Conservation (phyloP, 768 basidiomycete species). For the Termitomyces sp. region DNA sequence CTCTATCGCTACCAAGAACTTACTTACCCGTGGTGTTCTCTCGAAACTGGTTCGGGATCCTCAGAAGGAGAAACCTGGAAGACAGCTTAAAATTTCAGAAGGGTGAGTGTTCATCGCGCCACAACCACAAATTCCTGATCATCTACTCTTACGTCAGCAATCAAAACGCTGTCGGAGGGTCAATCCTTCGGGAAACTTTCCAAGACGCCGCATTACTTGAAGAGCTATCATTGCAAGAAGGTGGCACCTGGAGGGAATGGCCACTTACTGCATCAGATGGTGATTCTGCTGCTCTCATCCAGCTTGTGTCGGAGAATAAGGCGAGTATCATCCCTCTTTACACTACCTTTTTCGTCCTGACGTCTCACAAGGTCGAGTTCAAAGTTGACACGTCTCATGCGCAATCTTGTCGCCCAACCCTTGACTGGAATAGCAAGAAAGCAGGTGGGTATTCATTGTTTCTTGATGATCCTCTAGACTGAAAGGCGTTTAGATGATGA, state of each 20-base stretch:
- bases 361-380: conserved; percentile 57
- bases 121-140: not conserved
- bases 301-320: conserved; percentile 80
- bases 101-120: conserved; percentile 30
- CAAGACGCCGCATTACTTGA: conserved; percentile 69
- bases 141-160: conserved; percentile 40
- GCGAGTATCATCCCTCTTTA: conserved; percentile 29
- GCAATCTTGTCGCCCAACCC: conserved; percentile 45
- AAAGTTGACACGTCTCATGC: conserved; percentile 62
- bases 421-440: conserved; percentile 90
- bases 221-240: conserved; percentile 42
- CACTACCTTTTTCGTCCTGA: not conserved
- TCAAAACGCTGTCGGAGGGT: conserved; percentile 62
- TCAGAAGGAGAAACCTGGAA: conserved; percentile 62
- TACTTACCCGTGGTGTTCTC: conserved; percentile 63
- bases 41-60: conserved; percentile 64
- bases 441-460: conserved; percentile 47
- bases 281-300: conserved; percentile 70
- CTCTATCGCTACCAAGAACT: conserved; percentile 49
- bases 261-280: conserved; percentile 77
- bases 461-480: not conserved
- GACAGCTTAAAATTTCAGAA: conserved; percentile 76
- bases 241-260: conserved; percentile 70
- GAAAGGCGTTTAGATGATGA: conserved; percentile 60
- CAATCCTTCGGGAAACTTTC: conserved; percentile 59